A percentile compares a stretch with the other conserved stretches of the same genome.
Conservation (phyloP, 805 yeast genomes). For the Kazachstania bromeliacearum region DNA sequence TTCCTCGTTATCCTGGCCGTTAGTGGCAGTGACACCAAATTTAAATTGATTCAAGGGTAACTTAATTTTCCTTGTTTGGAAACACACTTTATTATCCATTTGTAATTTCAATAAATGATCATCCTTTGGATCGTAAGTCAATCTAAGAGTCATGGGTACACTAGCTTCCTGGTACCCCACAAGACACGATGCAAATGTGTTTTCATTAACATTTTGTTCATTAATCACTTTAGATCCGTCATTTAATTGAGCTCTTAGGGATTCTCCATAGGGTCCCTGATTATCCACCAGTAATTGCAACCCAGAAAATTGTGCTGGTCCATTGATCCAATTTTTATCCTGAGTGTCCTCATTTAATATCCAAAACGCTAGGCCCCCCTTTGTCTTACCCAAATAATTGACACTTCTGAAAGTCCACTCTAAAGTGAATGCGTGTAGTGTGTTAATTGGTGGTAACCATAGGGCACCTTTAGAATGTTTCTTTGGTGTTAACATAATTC, state of each 20-base stretch:
- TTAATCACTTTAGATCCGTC: conserved; percentile 41
- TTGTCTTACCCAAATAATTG: conserved; percentile 40
- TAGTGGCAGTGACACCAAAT: conserved; percentile 46
- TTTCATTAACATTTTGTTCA: conserved; percentile 20
- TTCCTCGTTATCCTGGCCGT: conserved; percentile 39
- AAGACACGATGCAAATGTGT: conserved; percentile 47
- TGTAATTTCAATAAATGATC: conserved; percentile 50
- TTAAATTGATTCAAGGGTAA: conserved; percentile 34
- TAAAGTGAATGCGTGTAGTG: conserved; percentile 41
- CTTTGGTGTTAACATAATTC: conserved; percentile 43
- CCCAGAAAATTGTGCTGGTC: conserved; percentile 54
- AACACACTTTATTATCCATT: conserved; percentile 60
- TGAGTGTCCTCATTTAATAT: conserved; percentile 27
- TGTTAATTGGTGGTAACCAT: conserved; percentile 33
- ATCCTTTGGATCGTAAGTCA: conserved; percentile 42
- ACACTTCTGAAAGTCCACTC: conserved; percentile 57
- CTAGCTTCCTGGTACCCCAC: conserved; percentile 54
- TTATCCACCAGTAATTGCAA: conserved; percentile 51
- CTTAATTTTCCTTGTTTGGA: conserved; percentile 48
- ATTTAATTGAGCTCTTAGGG: conserved; percentile 48
- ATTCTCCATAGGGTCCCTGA: conserved; percentile 37
- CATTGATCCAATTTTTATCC: conserved; percentile 18
- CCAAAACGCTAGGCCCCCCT: conserved; percentile 54
- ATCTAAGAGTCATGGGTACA: conserved; percentile 60
- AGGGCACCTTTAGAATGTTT: conserved; percentile 35